These are phyloP conservation scores for Phascolomyces articulosus DNA, from an alignment of 371 early-diverging fungal genomes.

Conservation along the genomic window DNA sequence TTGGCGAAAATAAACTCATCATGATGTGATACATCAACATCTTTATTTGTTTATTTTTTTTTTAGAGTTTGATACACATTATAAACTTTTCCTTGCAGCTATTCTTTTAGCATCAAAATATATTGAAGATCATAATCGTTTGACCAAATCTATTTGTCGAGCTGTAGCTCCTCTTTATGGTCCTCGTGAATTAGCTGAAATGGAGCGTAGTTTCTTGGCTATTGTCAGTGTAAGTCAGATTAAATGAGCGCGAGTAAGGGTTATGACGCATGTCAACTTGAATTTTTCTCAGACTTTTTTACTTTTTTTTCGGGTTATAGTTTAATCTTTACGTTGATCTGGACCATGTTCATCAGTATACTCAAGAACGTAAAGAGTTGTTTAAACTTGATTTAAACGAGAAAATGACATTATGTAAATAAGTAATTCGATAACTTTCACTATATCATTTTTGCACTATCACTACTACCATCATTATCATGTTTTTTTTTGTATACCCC, in stretches of 20 bases:
- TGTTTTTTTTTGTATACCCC: too few species aligned
- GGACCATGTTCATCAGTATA: constrained; percentile 11
- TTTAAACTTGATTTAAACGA: constrained; percentile 1
- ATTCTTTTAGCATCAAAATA: constrained; percentile 71
- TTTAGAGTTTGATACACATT: constrained; percentile 69
- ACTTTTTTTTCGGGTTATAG: neutral
- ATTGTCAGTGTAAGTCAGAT: constrained; percentile 5
- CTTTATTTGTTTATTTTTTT: neutral
- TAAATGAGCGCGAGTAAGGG: neutral
- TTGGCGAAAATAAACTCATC: too few species aligned
- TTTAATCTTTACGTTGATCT: constrained; percentile 22
- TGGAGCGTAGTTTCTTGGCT: constrained; percentile 48
- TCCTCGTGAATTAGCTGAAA: constrained; percentile 56
- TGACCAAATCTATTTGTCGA: constrained; percentile 29
- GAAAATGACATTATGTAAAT: neutral
- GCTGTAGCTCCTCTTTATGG: constrained; percentile 52
- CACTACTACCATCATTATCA: too few species aligned
- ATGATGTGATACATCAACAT: neutral
- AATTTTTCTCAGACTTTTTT: neutral
- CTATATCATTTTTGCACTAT: too few species aligned
- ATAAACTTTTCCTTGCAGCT: constrained; percentile 71
- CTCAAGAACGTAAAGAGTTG: constrained; percentile 10
- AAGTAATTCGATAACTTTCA: too few species aligned
- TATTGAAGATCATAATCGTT: constrained; percentile 55
- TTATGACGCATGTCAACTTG: neutral